Evolutionary conservation across 2,329 filamentous ascomycete species (phyloP).

Genomic region (Hortaea werneckii): DNA sequence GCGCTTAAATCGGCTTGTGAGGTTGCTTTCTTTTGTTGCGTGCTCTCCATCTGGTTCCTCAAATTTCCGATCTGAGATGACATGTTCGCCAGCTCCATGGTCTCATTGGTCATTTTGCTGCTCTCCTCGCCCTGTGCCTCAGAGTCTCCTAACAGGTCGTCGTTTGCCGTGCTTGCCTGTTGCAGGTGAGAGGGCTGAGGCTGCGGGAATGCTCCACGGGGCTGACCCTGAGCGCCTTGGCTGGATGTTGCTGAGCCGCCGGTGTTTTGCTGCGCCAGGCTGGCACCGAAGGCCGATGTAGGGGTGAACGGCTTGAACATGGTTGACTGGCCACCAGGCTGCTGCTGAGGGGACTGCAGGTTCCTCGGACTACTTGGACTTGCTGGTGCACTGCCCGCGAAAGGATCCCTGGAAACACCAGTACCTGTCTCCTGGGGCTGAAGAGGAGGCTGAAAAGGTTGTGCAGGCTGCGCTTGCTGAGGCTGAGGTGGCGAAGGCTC

Average conservation of each 20-base stretch:
- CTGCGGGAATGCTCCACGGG: constrained; percentile 13
- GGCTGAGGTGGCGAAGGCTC: constrained; percentile 46
- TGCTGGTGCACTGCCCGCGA: constrained; percentile 41
- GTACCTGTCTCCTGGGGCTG: constrained; percentile 65
- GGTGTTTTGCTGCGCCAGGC: constrained; percentile 65
- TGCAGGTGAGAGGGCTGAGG: constrained; percentile 18
- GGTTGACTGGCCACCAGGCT: constrained; percentile 23
- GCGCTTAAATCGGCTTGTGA: constrained; percentile 76
- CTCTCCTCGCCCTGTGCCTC: constrained; percentile 66
- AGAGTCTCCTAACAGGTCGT: constrained; percentile 83
- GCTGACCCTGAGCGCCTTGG: constrained; percentile 10
- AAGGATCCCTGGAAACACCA: constrained; percentile 53
- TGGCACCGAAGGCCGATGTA: constrained; percentile 83
- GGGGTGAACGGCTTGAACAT: constrained; percentile 84
- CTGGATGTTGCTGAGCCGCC: constrained; percentile 44
- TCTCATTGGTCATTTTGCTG: constrained; percentile 80
- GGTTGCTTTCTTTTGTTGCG: constrained; percentile 68
- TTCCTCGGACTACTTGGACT: constrained; percentile 43
- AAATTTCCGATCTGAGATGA: constrained; percentile 90
- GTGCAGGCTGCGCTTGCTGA: constrained; percentile 27
- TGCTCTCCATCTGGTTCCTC: constrained; percentile 87
- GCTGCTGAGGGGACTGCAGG: constrained; percentile 13
- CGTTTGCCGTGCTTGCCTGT: constrained; percentile 43
- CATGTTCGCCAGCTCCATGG: constrained; percentile 84
- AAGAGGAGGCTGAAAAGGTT: constrained; percentile 33